Percentiles rank a stretch among this genome's conserved stretches.
Conservation (phyloP, 768 basidiomycete genomes). For the Russula compacta region DNA sequence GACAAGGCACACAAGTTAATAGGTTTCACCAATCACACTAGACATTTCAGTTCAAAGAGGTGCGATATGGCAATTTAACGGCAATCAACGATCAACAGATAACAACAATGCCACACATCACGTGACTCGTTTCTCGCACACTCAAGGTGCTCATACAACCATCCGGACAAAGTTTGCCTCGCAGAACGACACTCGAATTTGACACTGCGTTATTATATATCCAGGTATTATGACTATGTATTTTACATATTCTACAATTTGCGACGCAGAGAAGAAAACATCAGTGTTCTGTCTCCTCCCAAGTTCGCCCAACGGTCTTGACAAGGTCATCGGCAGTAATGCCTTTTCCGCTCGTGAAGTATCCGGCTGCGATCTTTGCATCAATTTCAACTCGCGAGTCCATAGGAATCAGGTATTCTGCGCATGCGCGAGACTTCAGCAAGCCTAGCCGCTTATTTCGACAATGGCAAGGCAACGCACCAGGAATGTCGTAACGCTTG, state of each 20-base stretch:
- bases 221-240: background rate
- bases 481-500: constrained; percentile 81
- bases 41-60: too few relatives aligned
- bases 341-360: constrained; percentile 76
- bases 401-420: constrained; percentile 80
- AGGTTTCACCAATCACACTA: too few relatives aligned
- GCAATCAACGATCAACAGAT: too few relatives aligned
- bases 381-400: constrained; percentile 92
- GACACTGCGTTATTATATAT: background rate
- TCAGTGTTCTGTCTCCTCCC: constrained; percentile 85
- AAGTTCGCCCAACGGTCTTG: constrained; percentile 80
- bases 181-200: background rate
- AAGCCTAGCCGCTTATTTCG: background rate
- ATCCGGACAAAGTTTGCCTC: too few relatives aligned
- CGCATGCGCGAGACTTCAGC: background rate
- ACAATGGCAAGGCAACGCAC: constrained; percentile 29
- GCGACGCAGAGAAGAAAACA: background rate
- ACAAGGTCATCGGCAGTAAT: constrained; percentile 69
- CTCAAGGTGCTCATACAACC: too few relatives aligned
- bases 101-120: too few relatives aligned
- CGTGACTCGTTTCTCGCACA: too few relatives aligned
- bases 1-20: too few relatives aligned
- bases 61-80: too few relatives aligned
- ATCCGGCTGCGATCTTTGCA: constrained; percentile 92
- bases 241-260: background rate